These are phyloP conservation scores for Blastobotrys persicus DNA, from an alignment of 1,139 yeast genomes.

Conservation along the genomic window DNA sequence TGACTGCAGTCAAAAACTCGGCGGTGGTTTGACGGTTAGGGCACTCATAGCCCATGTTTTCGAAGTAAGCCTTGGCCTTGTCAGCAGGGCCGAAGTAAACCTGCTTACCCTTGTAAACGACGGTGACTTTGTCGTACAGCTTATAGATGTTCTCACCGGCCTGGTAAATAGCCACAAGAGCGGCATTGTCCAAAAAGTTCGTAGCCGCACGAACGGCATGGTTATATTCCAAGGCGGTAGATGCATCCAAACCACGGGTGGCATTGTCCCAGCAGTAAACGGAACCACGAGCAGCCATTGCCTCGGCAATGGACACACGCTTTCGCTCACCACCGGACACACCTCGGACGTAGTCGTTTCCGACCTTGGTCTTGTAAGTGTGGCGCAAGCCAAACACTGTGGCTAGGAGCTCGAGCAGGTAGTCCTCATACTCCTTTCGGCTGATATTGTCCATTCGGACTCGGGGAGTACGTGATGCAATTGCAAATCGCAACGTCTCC, in stretches of 20 bases:
- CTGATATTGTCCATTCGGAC: constrained; percentile 49
- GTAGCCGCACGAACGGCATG: constrained; percentile 62
- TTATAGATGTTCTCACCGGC: constrained; percentile 66
- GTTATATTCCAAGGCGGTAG: constrained; percentile 68
- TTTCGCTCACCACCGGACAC: constrained; percentile 67
- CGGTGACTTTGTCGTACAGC: constrained; percentile 62
- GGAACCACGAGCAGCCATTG: constrained; percentile 55
- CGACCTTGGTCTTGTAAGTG: constrained; percentile 55
- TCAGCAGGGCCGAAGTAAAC: constrained; percentile 57
- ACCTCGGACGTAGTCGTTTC: constrained; percentile 60
- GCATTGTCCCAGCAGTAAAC: constrained; percentile 73
- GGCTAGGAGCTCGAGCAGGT: constrained; percentile 50
- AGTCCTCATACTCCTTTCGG: constrained; percentile 48
- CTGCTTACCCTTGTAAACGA: constrained; percentile 57
- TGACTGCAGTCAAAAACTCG: constrained; percentile 66
- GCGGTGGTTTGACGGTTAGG: constrained; percentile 65
- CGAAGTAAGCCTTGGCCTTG: constrained; percentile 53
- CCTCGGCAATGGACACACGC: constrained; percentile 63
- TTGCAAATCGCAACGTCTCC: constrained; percentile 59
- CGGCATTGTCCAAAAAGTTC: constrained; percentile 52
- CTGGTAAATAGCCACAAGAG: constrained; percentile 59
- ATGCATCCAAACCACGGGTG: constrained; percentile 76
- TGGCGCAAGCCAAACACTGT: constrained; percentile 60
- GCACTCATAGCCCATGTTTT: constrained; percentile 58
- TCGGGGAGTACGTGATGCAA: constrained; percentile 60